phyloP scores from a whole-genome alignment of 371 early-diverging fungal species.

The Mucor lusitanicus region DNA sequence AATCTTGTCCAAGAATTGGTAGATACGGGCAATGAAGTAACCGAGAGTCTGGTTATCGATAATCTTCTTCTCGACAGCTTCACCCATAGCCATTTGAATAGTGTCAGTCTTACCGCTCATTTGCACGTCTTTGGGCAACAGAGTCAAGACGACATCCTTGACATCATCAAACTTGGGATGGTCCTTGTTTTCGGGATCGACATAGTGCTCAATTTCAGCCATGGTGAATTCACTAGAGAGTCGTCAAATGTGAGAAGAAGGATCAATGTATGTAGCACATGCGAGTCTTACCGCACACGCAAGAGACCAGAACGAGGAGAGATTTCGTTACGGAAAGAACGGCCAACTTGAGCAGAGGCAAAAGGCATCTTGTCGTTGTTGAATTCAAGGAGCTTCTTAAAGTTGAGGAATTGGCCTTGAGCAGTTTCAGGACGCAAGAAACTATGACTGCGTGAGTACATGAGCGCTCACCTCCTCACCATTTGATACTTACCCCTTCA shows the following conservation, averaged over 20 bases:
- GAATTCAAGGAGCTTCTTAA: slow-evolving; percentile 95
- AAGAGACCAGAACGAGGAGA: slow-evolving; percentile 97
- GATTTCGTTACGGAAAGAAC: slow-evolving; percentile 99
- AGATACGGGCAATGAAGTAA: slow-evolving; percentile 98
- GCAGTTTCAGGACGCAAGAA: slow-evolving; percentile 99
- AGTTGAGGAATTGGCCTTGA: slow-evolving; percentile 99
- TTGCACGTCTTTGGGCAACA: slow-evolving; percentile 84
- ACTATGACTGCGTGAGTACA: slow-evolving; percentile 25
- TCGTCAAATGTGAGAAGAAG: not conserved
- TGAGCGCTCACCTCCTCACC: not conserved
- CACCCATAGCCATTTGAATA: slow-evolving; percentile 82
- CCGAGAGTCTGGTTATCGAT: slow-evolving; percentile 98
- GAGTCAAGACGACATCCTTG: slow-evolving; percentile 71
- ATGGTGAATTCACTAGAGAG: slow-evolving; percentile 93
- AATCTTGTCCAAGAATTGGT: slow-evolving; percentile 91
- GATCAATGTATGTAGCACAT: not conserved
- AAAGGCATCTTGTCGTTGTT: slow-evolving; percentile 99
- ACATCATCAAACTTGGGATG: slow-evolving; percentile 93
- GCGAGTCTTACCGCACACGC: slow-evolving; percentile 82
- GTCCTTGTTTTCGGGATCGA: slow-evolving; percentile 93
- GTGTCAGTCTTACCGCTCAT: slow-evolving; percentile 75
- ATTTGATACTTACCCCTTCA: slow-evolving; percentile 70
- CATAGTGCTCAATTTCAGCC: slow-evolving; percentile 99
- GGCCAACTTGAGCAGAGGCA: slow-evolving; percentile 98
- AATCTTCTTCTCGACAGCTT: slow-evolving; percentile 89